Percentiles rank a stretch among this genome's conserved stretches.
phyloP scores from a whole-genome alignment of 1,139 yeast species.

The Blastobotrys capitulatus region DNA sequence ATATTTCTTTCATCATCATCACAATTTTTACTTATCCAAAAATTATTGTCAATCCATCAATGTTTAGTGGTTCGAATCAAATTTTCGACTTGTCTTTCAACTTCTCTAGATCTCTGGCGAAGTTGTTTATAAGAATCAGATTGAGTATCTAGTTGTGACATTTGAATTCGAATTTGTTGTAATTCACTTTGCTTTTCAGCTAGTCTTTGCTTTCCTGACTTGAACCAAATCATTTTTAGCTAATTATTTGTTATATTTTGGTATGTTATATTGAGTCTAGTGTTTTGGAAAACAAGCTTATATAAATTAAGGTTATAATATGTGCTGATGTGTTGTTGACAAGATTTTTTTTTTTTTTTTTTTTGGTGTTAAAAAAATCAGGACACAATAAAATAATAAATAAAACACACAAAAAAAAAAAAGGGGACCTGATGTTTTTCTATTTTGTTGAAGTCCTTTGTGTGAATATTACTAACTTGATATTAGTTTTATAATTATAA shows the following conservation, averaged over 20 bases:
- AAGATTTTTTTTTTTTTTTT: not conserved
- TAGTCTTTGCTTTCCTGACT: conserved; percentile 7
- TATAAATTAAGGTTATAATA: not conserved
- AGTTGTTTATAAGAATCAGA: conserved; percentile 4
- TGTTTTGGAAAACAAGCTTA: not conserved
- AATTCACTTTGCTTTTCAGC: conserved; percentile 9
- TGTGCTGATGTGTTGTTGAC: not conserved
- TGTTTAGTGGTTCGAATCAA: conserved; percentile 12
- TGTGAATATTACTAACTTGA: no score
- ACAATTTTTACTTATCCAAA: no score
- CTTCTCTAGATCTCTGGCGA: conserved; percentile 10
- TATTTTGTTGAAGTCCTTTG: no score
- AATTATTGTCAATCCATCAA: not conserved
- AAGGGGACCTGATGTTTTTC: not conserved
- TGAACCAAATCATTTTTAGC: conserved; percentile 7
- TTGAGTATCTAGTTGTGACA: conserved; percentile 8
- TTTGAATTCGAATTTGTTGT: conserved; percentile 10
- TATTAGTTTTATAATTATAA: no score
- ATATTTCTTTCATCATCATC: not conserved
- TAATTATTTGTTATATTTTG: not conserved
- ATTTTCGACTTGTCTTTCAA: conserved; percentile 11
- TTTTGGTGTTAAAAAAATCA: no score
- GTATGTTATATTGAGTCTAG: no score
- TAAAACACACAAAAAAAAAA: not conserved
- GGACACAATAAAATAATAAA: not conserved